Percentiles rank a stretch among this genome's conserved stretches.
Evolutionary conservation across 306 rosid species (phyloP).

Genomic region (Sindora glabra): DNA sequence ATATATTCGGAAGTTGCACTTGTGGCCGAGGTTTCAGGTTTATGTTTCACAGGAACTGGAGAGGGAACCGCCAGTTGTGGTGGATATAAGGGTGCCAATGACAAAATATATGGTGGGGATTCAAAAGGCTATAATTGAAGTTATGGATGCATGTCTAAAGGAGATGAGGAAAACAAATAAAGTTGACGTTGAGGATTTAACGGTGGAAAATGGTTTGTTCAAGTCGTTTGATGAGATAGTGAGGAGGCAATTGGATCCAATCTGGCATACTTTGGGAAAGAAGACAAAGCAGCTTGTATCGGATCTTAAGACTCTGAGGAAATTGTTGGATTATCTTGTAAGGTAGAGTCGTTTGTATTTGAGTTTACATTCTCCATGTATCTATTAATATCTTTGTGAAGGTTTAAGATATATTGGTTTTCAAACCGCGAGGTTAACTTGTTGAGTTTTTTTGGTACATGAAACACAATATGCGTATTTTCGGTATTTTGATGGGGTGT

Average conservation of each 20-base stretch:
- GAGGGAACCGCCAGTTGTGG: conserved; percentile 70
- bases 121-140: conserved; percentile 77
- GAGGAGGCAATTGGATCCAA: conserved; percentile 91
- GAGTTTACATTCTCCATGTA: background rate
- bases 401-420: background rate
- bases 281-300: conserved; percentile 92
- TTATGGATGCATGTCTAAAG: conserved; percentile 91
- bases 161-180: conserved; percentile 95
- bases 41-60: conserved; percentile 73
- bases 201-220: conserved; percentile 84
- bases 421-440: background rate
- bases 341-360: conserved; percentile 26
- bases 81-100: conserved; percentile 82
- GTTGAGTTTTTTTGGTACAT: background rate
- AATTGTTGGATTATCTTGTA: conserved; percentile 87
- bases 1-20: conserved; percentile 44
- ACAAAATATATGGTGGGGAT: conserved; percentile 68
- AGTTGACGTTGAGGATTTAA: conserved; percentile 85
- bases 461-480: background rate
- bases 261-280: conserved; percentile 92
- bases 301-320: conserved; percentile 80
- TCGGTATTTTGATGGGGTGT: background rate
- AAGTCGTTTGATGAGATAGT: conserved; percentile 95
- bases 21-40: conserved; percentile 94
- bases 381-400: background rate